Conservation (phyloP, 371 early-diverging fungal genomes). For the Mortierella sp. region DNA sequence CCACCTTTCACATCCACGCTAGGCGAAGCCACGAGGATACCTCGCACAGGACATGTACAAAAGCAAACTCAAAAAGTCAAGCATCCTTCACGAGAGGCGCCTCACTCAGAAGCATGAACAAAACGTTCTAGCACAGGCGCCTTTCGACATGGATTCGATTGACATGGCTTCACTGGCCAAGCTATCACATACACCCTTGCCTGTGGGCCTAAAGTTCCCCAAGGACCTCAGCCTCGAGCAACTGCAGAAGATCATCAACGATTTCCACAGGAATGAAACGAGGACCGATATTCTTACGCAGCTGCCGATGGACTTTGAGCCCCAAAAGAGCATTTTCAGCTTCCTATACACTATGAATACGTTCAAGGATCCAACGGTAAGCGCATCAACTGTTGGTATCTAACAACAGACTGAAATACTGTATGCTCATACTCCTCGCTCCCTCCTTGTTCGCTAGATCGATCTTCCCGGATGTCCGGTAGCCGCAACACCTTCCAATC, state of each 20-base stretch:
- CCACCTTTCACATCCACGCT: no score
- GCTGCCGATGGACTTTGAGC: conserved; percentile 33
- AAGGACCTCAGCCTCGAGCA: conserved; percentile 26
- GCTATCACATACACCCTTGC: conserved; percentile 12
- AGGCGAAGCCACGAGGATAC: no score
- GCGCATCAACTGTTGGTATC: not conserved
- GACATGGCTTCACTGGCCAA: conserved; percentile 2
- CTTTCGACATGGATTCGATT: conserved; percentile 10
- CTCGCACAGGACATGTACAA: not conserved
- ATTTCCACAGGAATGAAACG: conserved; percentile 42
- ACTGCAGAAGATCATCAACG: conserved; percentile 19
- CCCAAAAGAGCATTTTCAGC: conserved; percentile 38
- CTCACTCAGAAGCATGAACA: not conserved
- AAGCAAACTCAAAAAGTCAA: not conserved
- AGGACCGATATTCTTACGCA: conserved; percentile 28
- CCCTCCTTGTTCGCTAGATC: conserved; percentile 4
- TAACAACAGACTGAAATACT: not conserved
- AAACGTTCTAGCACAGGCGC: conserved; percentile 8
- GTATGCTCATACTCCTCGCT: not conserved
- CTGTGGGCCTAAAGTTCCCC: conserved; percentile 25
- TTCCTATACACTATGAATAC: conserved; percentile 29
- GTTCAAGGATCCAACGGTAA: conserved; percentile 37
- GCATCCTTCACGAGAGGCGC: not conserved
- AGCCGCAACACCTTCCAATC: conserved; percentile 17
- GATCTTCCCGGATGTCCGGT: conserved; percentile 33